Evolutionary conservation across 257 asterid genomes (phyloP).

Genomic region (Ballota nigra): DNA sequence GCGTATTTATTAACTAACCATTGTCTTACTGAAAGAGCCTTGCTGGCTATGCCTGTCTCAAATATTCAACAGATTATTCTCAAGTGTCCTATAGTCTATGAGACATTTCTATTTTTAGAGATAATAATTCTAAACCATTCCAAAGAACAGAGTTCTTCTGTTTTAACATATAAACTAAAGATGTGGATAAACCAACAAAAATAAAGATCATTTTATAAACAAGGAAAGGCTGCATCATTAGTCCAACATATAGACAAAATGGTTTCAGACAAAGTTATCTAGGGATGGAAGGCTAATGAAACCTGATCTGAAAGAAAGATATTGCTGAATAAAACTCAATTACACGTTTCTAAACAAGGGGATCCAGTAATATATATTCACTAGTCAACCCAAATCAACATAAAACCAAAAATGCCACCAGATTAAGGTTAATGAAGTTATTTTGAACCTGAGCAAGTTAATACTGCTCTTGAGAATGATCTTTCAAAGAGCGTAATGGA

Average conservation of each 20-base stretch:
- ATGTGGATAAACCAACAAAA: background rate
- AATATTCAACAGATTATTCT: too few relatives aligned
- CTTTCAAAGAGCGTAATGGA: background rate
- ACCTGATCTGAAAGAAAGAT: background rate
- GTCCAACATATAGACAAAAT: background rate
- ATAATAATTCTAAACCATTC: background rate
- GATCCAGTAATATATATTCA: background rate
- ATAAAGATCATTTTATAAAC: background rate
- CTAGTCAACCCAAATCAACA: background rate
- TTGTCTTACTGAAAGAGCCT: too few relatives aligned
- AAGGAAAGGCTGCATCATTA: background rate
- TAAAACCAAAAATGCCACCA: slow-evolving; percentile 4
- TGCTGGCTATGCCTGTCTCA: too few relatives aligned
- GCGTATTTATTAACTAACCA: too few relatives aligned
- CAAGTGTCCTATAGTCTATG: background rate
- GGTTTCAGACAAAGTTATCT: background rate
- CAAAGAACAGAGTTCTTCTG: background rate
- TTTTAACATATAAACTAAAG: background rate
- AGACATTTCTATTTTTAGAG: background rate
- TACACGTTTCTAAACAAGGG: background rate
- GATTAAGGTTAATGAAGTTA: background rate
- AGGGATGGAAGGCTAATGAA: background rate
- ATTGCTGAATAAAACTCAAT: background rate
- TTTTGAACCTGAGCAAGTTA: background rate
- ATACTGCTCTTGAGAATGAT: background rate